Evolutionary conservation across 306 rosid genomes (phyloP), one percentile per base, ranked within the genome.

Genomic region (Gillenia trifoliata): DNA sequence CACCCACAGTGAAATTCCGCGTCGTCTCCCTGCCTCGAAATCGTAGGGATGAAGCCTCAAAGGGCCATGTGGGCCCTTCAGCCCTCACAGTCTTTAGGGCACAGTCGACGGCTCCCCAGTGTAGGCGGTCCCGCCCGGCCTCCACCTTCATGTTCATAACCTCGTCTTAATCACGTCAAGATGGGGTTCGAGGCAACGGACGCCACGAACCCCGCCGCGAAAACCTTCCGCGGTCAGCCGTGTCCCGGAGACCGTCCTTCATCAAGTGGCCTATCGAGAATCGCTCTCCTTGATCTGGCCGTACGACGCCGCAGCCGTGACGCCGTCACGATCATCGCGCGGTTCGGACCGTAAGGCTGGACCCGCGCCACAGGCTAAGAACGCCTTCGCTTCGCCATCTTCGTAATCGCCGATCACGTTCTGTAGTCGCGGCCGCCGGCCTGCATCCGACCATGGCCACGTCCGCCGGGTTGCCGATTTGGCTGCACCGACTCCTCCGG

Each of bases 401-500:
- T 67, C 23, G 76, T 13, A 19, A 92, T 90, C 96, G 38, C 90
- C 96, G 38, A 78, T 72, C 12, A 89, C 96, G 71, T 96, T 77
- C n/a, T 78, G 85, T 92, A 92, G 68, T 90, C 86, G 43, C 98
- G 90, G 11, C 98, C 98, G 28, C 91, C 98, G 20, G 98, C 98
- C 68, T 92, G 98, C 98, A 92, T 92, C 3, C 96, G 76, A n/a
- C 90, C 98, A 96, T 92, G 1, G 98, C 98, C 9, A 92, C 91
- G 67, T 92, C n/a, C 98, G 2, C 96, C 98, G 98, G 98, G 76
- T 90, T 92, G 0, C 98, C 98, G 0, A 92, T n/a, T n/a, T 89
- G 5, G 92, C 94, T 0, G 96, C 96, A 1, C 98, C 98, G 9
- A 92, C 77, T 0, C 87, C 77, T 0, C 98, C 96, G 63, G 96